Evolutionary conservation across 1,284 basidiomycete species (phyloP).

Genomic region (Rhodotorula sp.): DNA sequence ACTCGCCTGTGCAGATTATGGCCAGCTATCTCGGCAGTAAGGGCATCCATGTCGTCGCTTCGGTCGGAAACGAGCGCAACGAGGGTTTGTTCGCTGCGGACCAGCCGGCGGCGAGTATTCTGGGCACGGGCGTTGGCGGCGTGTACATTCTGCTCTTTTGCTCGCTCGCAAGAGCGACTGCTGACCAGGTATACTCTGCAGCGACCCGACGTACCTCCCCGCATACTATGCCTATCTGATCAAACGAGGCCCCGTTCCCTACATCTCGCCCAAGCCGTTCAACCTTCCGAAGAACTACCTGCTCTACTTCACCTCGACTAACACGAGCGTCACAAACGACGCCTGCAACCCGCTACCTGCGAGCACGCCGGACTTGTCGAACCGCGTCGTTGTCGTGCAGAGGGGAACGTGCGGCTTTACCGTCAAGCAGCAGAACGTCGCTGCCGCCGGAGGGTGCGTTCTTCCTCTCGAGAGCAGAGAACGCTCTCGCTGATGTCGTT

Average conservation of each 20-base stretch:
- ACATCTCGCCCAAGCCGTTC: slow-evolving; percentile 36
- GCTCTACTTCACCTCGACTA: slow-evolving; percentile 46
- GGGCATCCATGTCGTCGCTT: slow-evolving; percentile 22
- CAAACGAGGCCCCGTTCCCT: slow-evolving; percentile 42
- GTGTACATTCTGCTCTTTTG: background rate
- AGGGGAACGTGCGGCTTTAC: slow-evolving; percentile 54
- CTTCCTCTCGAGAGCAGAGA: too few species aligned
- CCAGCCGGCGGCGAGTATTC: slow-evolving; percentile 19
- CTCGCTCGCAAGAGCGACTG: too few species aligned
- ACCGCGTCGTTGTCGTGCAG: slow-evolving; percentile 56
- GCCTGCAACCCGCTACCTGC: slow-evolving; percentile 60
- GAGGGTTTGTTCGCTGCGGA: slow-evolving; percentile 38
- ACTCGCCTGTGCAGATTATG: slow-evolving; percentile 22
- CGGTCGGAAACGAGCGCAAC: slow-evolving; percentile 31
- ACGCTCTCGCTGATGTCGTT: too few species aligned
- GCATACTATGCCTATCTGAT: slow-evolving; percentile 44
- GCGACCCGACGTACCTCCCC: slow-evolving; percentile 18
- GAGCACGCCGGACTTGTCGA: slow-evolving; percentile 57
- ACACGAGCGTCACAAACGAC: slow-evolving; percentile 52
- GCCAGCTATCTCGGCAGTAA: slow-evolving; percentile 18
- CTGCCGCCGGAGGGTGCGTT: slow-evolving; percentile 25
- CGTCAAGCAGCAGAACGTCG: slow-evolving; percentile 30
- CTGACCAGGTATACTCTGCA: background rate
- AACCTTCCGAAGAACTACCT: slow-evolving; percentile 40
- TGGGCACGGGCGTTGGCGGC: slow-evolving; percentile 17